These are phyloP conservation scores for Rosa persica DNA, from an alignment of 306 rosid species.

Conservation along the genomic window DNA sequence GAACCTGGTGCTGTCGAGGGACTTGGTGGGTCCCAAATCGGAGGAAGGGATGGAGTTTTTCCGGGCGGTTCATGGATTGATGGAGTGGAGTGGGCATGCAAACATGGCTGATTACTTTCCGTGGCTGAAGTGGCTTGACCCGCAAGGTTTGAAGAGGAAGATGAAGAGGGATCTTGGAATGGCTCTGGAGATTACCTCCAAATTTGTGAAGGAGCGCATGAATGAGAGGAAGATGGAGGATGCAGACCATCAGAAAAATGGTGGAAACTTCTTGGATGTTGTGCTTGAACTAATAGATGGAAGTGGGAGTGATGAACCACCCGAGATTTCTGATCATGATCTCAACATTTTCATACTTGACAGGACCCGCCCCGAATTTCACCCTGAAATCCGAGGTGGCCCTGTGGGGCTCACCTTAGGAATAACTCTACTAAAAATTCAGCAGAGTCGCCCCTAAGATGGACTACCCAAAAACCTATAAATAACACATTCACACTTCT, in stretches of 20 bases:
- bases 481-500: too few relatives aligned
- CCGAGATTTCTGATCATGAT: constrained; percentile 38
- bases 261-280: constrained; percentile 55
- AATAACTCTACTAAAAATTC: too few relatives aligned
- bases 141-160: constrained; percentile 43
- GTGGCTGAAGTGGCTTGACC: constrained; percentile 49
- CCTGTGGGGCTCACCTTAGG: too few relatives aligned
- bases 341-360: constrained; percentile 56
- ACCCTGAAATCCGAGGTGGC: too few relatives aligned
- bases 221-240: neutral
- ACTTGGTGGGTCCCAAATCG: constrained; percentile 45
- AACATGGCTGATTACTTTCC: constrained; percentile 54
- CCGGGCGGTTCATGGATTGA: constrained; percentile 34
- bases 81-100: constrained; percentile 53
- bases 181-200: constrained; percentile 41
- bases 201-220: constrained; percentile 42
- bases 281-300: constrained; percentile 46
- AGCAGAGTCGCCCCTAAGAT: too few relatives aligned
- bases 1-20: constrained; percentile 54
- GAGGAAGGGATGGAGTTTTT: constrained; percentile 49
- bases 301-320: constrained; percentile 36
- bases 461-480: too few relatives aligned
- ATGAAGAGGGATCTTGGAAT: constrained; percentile 56
- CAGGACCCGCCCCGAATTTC: too few relatives aligned
- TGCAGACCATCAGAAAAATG: neutral